Percentiles rank a stretch among this genome's conserved stretches.
Conservation (phyloP, 345 rosid species). For the Euphorbia lathyris region DNA sequence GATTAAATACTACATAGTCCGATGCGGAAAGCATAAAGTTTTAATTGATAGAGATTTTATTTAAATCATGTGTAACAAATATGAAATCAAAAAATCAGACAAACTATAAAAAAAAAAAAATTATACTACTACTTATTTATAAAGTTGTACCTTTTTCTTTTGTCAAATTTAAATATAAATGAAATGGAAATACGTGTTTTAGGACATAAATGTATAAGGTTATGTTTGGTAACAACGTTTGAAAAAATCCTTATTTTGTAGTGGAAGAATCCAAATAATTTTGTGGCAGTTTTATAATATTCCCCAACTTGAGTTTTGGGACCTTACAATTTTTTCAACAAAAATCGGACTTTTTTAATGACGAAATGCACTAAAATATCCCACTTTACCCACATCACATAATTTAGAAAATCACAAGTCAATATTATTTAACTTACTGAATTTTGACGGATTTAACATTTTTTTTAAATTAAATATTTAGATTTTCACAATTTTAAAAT, state of each 20-base stretch:
- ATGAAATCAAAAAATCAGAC: too few relatives aligned
- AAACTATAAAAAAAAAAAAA: too few relatives aligned
- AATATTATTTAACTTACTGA: not conserved
- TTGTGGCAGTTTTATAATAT: not conserved
- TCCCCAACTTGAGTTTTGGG: not conserved
- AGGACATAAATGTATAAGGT: not conserved
- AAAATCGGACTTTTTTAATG: not conserved
- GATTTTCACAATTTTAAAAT: too few relatives aligned
- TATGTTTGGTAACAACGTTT: not conserved
- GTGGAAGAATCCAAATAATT: not conserved
- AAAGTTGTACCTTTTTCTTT: too few relatives aligned
- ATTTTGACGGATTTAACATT: too few relatives aligned
- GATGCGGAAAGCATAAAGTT: too few relatives aligned
- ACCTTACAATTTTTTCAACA: not conserved
- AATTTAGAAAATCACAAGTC: not conserved
- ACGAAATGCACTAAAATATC: not conserved
- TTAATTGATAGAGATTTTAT: too few relatives aligned
- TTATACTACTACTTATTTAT: too few relatives aligned
- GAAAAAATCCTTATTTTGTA: not conserved
- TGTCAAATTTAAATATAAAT: too few relatives aligned
- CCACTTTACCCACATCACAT: not conserved
- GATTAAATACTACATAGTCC: too few relatives aligned
- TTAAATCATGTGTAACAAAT: too few relatives aligned
- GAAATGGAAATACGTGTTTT: not conserved
- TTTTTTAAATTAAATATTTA: too few relatives aligned